Conservation (phyloP, 106 monocot genomes). For the Apostasia shenzhenica region DNA sequence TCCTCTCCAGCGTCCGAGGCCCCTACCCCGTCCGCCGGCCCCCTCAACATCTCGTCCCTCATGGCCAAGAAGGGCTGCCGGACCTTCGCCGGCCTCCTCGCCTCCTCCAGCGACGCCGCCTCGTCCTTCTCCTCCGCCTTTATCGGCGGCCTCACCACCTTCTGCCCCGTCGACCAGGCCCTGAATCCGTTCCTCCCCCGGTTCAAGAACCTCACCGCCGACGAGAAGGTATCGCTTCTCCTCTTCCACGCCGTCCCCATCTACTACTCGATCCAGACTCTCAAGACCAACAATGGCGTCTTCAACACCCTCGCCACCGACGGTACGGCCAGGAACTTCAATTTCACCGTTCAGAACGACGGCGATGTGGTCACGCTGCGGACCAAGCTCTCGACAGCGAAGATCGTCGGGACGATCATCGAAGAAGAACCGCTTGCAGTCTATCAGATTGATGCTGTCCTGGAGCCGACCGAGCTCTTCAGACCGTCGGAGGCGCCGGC, state of each 20-base stretch:
- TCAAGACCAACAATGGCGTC: constrained; percentile 13
- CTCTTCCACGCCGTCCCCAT: constrained; percentile 13
- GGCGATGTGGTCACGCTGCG: background rate
- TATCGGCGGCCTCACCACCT: constrained; percentile 8
- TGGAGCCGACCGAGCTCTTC: constrained; percentile 17
- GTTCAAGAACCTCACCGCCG: constrained; percentile 16
- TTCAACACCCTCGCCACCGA: constrained; percentile 16
- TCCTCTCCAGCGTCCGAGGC: too few relatives aligned
- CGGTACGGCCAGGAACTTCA: constrained; percentile 6
- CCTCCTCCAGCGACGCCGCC: background rate
- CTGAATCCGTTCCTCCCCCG: constrained; percentile 9
- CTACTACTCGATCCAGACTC: constrained; percentile 5
- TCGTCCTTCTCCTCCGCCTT: background rate
- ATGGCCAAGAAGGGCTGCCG: background rate
- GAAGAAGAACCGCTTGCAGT: constrained; percentile 12
- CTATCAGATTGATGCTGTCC: constrained; percentile 3
- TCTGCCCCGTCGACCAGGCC: constrained; percentile 13
- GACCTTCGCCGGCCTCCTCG: constrained; percentile 7
- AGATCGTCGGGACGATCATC: background rate
- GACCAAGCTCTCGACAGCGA: background rate
- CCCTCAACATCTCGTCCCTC: too few relatives aligned
- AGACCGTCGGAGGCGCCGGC: background rate
- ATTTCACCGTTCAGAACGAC: constrained; percentile 14
- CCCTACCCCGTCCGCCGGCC: too few relatives aligned
- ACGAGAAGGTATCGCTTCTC: background rate